Conservation (phyloP, 768 basidiomycete genomes). For the Macrocybe gigantea region DNA sequence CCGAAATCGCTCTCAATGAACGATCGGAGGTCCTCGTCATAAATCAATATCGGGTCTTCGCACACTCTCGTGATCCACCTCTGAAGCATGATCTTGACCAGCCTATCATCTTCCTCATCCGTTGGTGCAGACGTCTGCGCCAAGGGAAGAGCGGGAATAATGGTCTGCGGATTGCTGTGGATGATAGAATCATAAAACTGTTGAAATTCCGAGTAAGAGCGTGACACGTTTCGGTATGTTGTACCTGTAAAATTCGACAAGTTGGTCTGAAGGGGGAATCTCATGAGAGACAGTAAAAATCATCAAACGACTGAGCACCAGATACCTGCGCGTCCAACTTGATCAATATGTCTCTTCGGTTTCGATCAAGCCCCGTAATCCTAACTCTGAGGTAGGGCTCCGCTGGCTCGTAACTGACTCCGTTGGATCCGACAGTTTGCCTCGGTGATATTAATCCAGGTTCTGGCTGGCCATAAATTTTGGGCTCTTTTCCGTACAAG, state of each 20-base stretch:
- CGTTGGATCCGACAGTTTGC: constrained; percentile 60
- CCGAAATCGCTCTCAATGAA: constrained; percentile 99
- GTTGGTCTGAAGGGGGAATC: constrained; percentile 62
- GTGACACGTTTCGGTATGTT: constrained; percentile 89
- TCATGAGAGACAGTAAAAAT: constrained; percentile 1
- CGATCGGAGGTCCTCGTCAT: constrained; percentile 89
- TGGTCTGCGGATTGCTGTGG: constrained; percentile 91
- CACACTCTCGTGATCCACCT: constrained; percentile 91
- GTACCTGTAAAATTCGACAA: constrained; percentile 85
- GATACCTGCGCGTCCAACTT: constrained; percentile 91
- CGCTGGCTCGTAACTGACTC: constrained; percentile 62
- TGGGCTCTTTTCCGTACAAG: constrained; percentile 72
- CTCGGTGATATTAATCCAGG: constrained; percentile 78
- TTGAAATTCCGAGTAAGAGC: constrained; percentile 93
- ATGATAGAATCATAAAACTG: constrained; percentile 89
- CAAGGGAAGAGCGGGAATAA: constrained; percentile 93
- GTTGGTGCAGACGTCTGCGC: constrained; percentile 94
- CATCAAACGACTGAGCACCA: background rate
- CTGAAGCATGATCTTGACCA: constrained; percentile 93
- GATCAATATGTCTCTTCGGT: constrained; percentile 89
- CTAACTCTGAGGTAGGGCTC: constrained; percentile 87
- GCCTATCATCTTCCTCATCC: constrained; percentile 96
- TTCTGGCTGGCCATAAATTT: constrained; percentile 84
- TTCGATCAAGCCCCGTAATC: constrained; percentile 89
- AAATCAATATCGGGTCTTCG: constrained; percentile 82